Conservation (phyloP, 2,329 filamentous ascomycete genomes). For the Nothomitra cinnamomea region DNA sequence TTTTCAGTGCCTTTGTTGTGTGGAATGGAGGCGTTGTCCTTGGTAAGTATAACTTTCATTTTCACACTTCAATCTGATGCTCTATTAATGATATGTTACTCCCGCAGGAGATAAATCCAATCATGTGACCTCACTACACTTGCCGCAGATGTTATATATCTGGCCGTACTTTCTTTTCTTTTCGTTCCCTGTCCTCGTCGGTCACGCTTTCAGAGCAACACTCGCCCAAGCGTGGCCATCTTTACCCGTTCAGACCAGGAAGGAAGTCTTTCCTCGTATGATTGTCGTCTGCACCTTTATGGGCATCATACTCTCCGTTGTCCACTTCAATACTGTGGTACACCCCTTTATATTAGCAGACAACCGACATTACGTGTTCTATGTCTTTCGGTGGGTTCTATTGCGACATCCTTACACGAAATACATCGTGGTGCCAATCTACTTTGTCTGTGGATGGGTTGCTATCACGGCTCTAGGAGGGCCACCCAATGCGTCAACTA, state of each 20-base stretch:
- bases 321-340: conserved; percentile 78
- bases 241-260: conserved; percentile 18
- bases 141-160: conserved; percentile 88
- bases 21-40: conserved; percentile 91
- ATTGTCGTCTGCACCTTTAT: conserved; percentile 21
- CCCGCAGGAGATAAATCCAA: conserved; percentile 74
- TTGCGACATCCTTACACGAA: conserved; percentile 44
- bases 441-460: conserved; percentile 53
- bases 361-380: conserved; percentile 95
- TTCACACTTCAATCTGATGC: not conserved
- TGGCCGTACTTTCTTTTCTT: conserved; percentile 86
- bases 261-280: conserved; percentile 21
- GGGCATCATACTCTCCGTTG: conserved; percentile 28
- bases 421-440: conserved; percentile 51
- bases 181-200: conserved; percentile 59
- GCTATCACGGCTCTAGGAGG: conserved; percentile 46
- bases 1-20: conserved; percentile 58
- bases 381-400: conserved; percentile 75
- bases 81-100: not conserved
- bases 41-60: conserved; percentile 32
- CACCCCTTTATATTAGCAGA: conserved; percentile 94
- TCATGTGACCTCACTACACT: conserved; percentile 74
- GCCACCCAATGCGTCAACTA: conserved; percentile 11
- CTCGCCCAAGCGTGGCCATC: conserved; percentile 13
- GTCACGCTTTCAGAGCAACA: conserved; percentile 30